phyloP scores from a whole-genome alignment of 1,139 yeast species.

The Meyerozyma sp. region DNA sequence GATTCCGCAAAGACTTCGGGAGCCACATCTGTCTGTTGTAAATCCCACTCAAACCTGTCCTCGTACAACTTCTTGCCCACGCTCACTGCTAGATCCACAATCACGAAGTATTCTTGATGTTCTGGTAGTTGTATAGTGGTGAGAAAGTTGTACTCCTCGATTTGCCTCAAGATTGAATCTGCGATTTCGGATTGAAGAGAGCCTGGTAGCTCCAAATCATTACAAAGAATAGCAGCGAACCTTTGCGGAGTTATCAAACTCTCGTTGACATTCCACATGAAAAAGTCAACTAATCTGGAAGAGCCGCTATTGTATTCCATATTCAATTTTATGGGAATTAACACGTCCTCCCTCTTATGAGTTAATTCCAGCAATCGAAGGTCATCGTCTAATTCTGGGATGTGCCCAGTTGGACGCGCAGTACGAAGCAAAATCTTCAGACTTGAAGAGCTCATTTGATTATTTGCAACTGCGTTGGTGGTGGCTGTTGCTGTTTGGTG shows the following conservation, averaged over 20 bases:
- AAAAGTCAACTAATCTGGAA: constrained; percentile 66
- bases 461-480: constrained; percentile 15
- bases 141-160: constrained; percentile 60
- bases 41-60: constrained; percentile 94
- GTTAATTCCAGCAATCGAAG: constrained; percentile 14
- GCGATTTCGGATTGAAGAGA: constrained; percentile 61
- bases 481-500: constrained; percentile 25
- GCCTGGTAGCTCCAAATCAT: constrained; percentile 75
- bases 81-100: constrained; percentile 77
- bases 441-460: constrained; percentile 21
- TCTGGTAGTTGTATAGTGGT: constrained; percentile 59
- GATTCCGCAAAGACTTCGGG: constrained; percentile 82
- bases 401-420: constrained; percentile 28
- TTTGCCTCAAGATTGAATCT: constrained; percentile 69
- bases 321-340: constrained; percentile 77
- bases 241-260: constrained; percentile 73
- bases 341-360: constrained; percentile 30
- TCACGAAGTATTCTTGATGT: constrained; percentile 67
- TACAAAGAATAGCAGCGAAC: constrained; percentile 74
- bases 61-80: constrained; percentile 80
- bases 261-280: constrained; percentile 89
- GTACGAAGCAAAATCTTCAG: constrained; percentile 30
- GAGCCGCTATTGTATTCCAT: constrained; percentile 63
- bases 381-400: constrained; percentile 17
- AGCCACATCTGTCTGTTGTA: constrained; percentile 56